Base-by-base conservation (phyloP, 192 early-diverging fungal genomes). In the Backusella psychrophila region DNA sequence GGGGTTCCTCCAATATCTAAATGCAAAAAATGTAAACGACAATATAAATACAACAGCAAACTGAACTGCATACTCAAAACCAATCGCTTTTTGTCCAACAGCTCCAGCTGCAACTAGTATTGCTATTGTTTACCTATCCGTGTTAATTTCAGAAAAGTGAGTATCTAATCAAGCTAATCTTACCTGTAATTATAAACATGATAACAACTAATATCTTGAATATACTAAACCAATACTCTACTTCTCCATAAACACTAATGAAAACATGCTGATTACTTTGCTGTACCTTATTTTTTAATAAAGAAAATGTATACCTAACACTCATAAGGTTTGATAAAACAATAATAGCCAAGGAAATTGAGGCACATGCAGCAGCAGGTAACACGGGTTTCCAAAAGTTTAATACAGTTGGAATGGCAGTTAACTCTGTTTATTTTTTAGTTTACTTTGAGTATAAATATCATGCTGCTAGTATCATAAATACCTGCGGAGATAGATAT, bases 401-500 rank as follows among this genome's bases (percentile, higher is more conserved):
- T 69, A 97, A 88, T 67, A 98, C 92, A 52, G 94, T 91, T 11
- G 93, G 92, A 23, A 90, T 88, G 3, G 97, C 95, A 2, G 90
- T 86, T 33, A 97, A 83, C 83, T 98, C 77, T 66, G 65, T 46
- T 56, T 11, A 56, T 44, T 39, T 23, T 46, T 56, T 11, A 56
- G 12, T 39, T 23, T 46, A 70, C 35, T 82, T 80, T 11, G 41
- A 73, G 0, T 56, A 23, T 12, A 56, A 2, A 33, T 33, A 33
- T 33, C 6, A 53, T 35, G 1, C 12, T 69, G 6, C 4, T 8
- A 7, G 17, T n/a, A 33, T 33, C 33, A 33, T 33, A 26, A 11
- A 66, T 72, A 77, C 76, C 76, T 12, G 77, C 44, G 52, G 75
- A 67, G 38, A 76, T 69, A 17, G 75, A 69, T 23, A 76, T 67